Percentiles rank a stretch among this genome's conserved stretches.
phyloP scores from a whole-genome alignment of 73 alveolate species.

The Symbiodinium natans region DNA sequence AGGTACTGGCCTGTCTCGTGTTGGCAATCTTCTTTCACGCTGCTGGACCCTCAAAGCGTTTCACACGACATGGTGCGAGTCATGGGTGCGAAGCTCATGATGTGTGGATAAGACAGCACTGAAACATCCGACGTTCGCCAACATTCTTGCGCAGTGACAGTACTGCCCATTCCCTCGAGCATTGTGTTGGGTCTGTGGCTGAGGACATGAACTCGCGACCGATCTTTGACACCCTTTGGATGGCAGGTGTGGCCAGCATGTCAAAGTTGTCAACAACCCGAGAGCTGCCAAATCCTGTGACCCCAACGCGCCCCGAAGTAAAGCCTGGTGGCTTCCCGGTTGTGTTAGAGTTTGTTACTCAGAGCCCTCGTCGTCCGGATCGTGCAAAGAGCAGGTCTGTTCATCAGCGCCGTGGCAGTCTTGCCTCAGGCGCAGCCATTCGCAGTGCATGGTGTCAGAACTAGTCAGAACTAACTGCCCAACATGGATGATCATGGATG shows the following conservation, averaged over 20 bases:
- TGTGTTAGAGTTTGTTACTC: neutral
- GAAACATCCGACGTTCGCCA: too few species aligned
- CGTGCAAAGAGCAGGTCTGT: neutral
- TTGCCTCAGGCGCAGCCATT: neutral
- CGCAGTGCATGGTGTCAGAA: too few species aligned
- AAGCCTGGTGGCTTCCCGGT: neutral
- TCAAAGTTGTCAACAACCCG: neutral
- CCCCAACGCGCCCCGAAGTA: too few species aligned
- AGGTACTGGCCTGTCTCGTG: slow-evolving; percentile 26
- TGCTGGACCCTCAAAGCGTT: neutral
- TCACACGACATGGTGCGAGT: too few species aligned
- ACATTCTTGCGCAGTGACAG: too few species aligned
- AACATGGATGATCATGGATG: neutral
- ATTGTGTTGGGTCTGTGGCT: neutral
- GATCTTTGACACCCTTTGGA: slow-evolving; percentile 11
- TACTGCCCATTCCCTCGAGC: too few species aligned
- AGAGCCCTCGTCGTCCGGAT: neutral
- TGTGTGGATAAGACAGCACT: too few species aligned
- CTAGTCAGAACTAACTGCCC: too few species aligned
- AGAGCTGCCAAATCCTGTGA: too few species aligned
- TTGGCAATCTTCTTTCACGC: slow-evolving; percentile 70
- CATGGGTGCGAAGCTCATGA: too few species aligned
- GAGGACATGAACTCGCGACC: slow-evolving; percentile 16
- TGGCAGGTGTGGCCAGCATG: neutral
- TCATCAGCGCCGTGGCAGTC: neutral